Percentiles rank a stretch among this genome's conserved stretches.
Evolutionary conservation across 768 basidiomycete species (phyloP).

Genomic region (Auricularia cornea): DNA sequence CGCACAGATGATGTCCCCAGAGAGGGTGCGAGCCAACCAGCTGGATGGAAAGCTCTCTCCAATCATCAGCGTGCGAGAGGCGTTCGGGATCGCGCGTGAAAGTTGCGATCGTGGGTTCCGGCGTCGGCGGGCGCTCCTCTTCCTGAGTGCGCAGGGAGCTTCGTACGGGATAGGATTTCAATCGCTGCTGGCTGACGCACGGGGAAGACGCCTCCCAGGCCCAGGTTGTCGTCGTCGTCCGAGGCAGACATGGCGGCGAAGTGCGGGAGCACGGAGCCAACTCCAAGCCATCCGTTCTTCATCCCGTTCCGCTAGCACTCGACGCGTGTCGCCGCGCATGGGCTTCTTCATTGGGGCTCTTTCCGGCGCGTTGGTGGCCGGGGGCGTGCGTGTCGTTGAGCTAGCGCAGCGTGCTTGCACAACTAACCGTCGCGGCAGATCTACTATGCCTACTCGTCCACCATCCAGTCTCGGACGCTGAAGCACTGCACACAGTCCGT

Average conservation of each 20-base stretch:
- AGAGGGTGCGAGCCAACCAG: slow-evolving; percentile 74
- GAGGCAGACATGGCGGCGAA: not conserved
- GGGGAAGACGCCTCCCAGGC: slow-evolving; percentile 10
- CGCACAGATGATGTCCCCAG: slow-evolving; percentile 56
- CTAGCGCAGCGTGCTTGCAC: not conserved
- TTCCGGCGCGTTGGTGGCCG: not conserved
- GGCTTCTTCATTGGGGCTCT: not conserved
- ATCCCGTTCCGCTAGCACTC: not conserved
- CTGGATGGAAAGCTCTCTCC: slow-evolving; percentile 46
- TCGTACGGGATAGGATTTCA: too few species aligned
- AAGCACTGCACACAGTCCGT: not conserved
- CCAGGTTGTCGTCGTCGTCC: slow-evolving; percentile 8
- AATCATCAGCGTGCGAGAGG: slow-evolving; percentile 3
- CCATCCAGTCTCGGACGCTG: not conserved
- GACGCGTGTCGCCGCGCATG: not conserved
- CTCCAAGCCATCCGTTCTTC: not conserved
- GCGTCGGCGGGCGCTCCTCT: slow-evolving; percentile 57
- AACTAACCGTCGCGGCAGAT: not conserved
- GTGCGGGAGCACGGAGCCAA: not conserved
- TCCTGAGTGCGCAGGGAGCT: slow-evolving; percentile 35
- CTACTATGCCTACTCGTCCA: slow-evolving; percentile 1
- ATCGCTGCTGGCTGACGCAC: not conserved
- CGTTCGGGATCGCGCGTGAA: slow-evolving; percentile 35
- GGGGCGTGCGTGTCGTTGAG: not conserved
- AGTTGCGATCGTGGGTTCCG: slow-evolving; percentile 45